Conservation (phyloP, 495 filamentous ascomycete species). For the Lasiosphaeriaceae sp. region DNA sequence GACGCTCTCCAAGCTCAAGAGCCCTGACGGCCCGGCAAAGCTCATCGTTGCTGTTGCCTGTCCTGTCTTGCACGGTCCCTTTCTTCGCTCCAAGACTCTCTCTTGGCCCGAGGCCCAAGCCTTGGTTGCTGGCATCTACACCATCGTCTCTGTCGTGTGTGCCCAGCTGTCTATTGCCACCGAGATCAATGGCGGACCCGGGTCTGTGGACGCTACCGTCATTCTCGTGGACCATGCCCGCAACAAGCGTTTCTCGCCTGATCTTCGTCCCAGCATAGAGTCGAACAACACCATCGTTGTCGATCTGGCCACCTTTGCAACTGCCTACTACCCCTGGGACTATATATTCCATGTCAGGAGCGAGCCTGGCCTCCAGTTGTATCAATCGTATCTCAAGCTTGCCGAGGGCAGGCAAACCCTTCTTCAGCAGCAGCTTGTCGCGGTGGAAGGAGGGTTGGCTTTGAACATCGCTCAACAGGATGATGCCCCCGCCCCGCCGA, state of each 20-base stretch:
- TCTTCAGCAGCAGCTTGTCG: slow-evolving; percentile 39
- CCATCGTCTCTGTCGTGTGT: slow-evolving; percentile 64
- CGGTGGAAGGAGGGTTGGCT: slow-evolving; percentile 46
- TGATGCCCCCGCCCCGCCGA: slow-evolving; percentile 2
- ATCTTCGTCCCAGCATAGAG: slow-evolving; percentile 28
- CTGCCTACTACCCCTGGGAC: slow-evolving; percentile 63
- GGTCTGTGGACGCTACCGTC: slow-evolving; percentile 74
- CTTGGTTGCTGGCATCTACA: slow-evolving; percentile 73
- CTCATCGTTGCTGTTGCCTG: slow-evolving; percentile 54
- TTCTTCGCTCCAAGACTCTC: slow-evolving; percentile 44
- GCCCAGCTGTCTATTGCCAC: slow-evolving; percentile 56
- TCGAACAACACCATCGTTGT: slow-evolving; percentile 54
- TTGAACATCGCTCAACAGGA: slow-evolving; percentile 24
- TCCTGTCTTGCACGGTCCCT: slow-evolving; percentile 46
- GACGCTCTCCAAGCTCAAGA: slow-evolving; percentile 41
- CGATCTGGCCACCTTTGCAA: slow-evolving; percentile 61
- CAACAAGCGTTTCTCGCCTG: slow-evolving; percentile 24
- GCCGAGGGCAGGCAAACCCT: slow-evolving; percentile 43
- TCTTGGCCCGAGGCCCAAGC: slow-evolving; percentile 61
- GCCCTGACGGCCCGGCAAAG: slow-evolving; percentile 30
- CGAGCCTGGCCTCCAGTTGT: slow-evolving; percentile 49
- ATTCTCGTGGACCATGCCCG: slow-evolving; percentile 63
- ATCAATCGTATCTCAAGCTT: slow-evolving; percentile 39
- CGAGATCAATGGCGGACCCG: slow-evolving; percentile 55
- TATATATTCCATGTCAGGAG: slow-evolving; percentile 62